Base-by-base conservation (phyloP, 768 basidiomycete genomes). In the Podaxis carcinomalis region DNA sequence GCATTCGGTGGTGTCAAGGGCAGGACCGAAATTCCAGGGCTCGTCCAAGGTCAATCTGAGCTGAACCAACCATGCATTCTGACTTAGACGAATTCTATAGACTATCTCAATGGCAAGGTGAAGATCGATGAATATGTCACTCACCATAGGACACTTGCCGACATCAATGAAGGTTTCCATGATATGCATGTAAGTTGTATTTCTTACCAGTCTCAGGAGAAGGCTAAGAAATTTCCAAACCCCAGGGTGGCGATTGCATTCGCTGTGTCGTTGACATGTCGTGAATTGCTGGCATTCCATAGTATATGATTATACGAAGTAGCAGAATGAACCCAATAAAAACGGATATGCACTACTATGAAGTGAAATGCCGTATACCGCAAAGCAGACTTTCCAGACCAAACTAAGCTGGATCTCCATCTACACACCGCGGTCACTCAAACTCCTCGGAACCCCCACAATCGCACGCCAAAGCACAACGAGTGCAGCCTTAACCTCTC, bases 1-100 rank as follows among this genome's bases (percentile, higher is more conserved):
- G 97, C 97, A 2, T 99, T 98, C 69, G 97, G 97, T 59, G 97
- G 97, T 56, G 95, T 99, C 65, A 98, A 98, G 78, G 97, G 96
- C 37, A 86, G 97, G 60, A 94, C 95, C 16, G 96, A 98, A 75
- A 79, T 98, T 44, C 95, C 95, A 47, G 92, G 92, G 23, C 86
- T 98, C 36, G 95, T 98, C 6, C 87, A 95, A 73, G 92, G 93
- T 92, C 62, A 66, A 74, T 64, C 35, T 46, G 40, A 36, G 19
- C 50, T 11, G 11, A 25, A 40, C 0, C 23, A 9, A 19, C 50
- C 13, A 51, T 16, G 11, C 35, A 13, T 23, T 23, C 54, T 5
- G 7, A 10, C 51, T 36, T 25, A 54, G 19, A 37, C n/a, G 55
- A n/a, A 47, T 46, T 7, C 46, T 36, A 52, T 50, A 90, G 93